phyloP scores from a whole-genome alignment of 768 basidiomycete genomes.

The Suillus sp. region DNA sequence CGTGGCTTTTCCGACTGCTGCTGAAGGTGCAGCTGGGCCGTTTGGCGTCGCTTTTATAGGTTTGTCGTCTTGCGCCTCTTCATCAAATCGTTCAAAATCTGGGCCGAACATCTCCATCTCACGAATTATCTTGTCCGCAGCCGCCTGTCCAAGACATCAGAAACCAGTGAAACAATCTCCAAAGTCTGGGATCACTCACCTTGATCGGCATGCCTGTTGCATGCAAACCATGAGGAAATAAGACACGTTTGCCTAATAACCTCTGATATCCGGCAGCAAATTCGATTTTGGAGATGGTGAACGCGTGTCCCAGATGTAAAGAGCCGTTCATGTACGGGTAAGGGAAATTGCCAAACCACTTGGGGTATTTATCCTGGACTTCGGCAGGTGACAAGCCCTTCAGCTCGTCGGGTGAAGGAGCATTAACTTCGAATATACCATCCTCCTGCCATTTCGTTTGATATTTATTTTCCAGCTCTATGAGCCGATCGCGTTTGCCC shows the following conservation, averaged over 20 bases:
- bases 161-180: not conserved
- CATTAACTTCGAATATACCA: conserved; percentile 81
- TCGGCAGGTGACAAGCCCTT: conserved; percentile 63
- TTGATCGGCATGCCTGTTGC: conserved; percentile 99
- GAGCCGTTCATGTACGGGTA: conserved; percentile 99
- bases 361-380: conserved; percentile 78
- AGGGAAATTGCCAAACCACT: conserved; percentile 98
- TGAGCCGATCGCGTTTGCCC: conserved; percentile 88
- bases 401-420: conserved; percentile 71
- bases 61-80: conserved; percentile 46
- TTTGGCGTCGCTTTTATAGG: conserved; percentile 44
- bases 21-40: conserved; percentile 38
- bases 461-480: conserved; percentile 79
- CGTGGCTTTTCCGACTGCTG: conserved; percentile 79
- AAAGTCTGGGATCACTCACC: conserved; percentile 48
- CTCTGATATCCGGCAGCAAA: conserved; percentile 95
- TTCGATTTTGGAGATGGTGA: conserved; percentile 98
- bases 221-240: conserved; percentile 98
- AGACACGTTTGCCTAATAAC: conserved; percentile 89
- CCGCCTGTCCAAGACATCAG: conserved; percentile 55
- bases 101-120: conserved; percentile 96
- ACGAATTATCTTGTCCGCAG: conserved; percentile 96
- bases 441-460: conserved; percentile 81
- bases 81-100: conserved; percentile 68
- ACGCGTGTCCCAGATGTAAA: conserved; percentile 95